A percentile compares a stretch with the other conserved stretches of the same genome.
These are phyloP conservation scores for Pseudonectria foliicola DNA, from an alignment of 2,329 filamentous ascomycete species.

Conservation along the genomic window DNA sequence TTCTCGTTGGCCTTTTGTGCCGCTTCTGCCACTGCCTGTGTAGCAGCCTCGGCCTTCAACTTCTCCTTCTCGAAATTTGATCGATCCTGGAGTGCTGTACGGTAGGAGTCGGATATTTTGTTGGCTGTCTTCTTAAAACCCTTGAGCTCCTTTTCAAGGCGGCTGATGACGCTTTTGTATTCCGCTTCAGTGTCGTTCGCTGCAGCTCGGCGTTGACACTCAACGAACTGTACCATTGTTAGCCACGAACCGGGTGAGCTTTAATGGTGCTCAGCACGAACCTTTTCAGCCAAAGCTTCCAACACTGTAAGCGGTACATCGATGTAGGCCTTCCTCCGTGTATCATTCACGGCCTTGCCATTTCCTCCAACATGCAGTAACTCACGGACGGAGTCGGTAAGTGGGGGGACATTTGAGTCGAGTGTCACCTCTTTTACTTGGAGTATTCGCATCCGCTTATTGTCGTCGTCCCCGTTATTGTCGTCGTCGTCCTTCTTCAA, in stretches of 20 bases:
- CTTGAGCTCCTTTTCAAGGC: conserved; percentile 38
- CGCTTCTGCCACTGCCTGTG: conserved; percentile 21
- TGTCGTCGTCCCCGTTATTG: conserved; percentile 20
- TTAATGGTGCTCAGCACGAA: conserved; percentile 12
- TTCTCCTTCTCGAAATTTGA: conserved; percentile 40
- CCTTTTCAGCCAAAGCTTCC: conserved; percentile 33
- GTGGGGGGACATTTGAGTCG: conserved; percentile 22
- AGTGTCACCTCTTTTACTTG: conserved; percentile 12
- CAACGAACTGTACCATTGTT: conserved; percentile 21
- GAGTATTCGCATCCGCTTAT: conserved; percentile 23
- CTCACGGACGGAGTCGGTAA: conserved; percentile 25
- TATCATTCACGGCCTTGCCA: conserved; percentile 4
- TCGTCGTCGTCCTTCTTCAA: conserved; percentile 26
- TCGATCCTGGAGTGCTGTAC: conserved; percentile 45
- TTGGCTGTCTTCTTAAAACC: conserved; percentile 38
- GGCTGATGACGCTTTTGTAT: conserved; percentile 35
- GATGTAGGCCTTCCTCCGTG: conserved; percentile 14
- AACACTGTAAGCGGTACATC: conserved; percentile 27
- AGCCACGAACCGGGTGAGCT: conserved; percentile 5
- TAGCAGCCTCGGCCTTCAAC: conserved; percentile 29
- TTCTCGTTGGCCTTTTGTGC: conserved; percentile 30
- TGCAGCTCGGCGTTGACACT: conserved; percentile 21
- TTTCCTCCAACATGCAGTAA: conserved; percentile 20
- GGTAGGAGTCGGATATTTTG: conserved; percentile 39
- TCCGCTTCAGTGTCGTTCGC: conserved; percentile 25